phyloP scores from a whole-genome alignment of 202 grass and related monocot genomes.

The Zoysia matrella region DNA sequence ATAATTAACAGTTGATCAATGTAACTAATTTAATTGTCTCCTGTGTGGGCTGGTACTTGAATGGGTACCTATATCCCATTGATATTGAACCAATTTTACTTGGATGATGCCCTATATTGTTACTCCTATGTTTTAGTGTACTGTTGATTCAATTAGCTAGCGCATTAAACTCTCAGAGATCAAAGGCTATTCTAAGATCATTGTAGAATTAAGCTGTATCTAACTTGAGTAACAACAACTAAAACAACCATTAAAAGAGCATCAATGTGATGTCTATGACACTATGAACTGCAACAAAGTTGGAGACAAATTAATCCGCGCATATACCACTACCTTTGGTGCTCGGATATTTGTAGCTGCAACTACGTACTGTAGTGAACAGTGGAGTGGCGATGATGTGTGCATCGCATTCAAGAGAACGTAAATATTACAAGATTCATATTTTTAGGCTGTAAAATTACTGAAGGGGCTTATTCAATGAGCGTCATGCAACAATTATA shows the following conservation, averaged over 20 bases:
- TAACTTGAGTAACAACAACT: conserved; percentile 37
- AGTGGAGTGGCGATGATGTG: too few relatives aligned
- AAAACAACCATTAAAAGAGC: conserved; percentile 46
- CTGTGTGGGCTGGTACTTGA: too few relatives aligned
- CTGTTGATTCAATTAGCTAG: not conserved
- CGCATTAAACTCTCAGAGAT: not conserved
- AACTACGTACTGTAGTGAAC: too few relatives aligned
- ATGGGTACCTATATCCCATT: too few relatives aligned
- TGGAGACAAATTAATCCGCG: not conserved
- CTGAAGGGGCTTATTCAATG: not conserved
- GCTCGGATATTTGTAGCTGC: not conserved
- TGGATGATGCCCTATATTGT: too few relatives aligned
- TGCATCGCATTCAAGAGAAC: not conserved
- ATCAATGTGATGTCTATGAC: conserved; percentile 52
- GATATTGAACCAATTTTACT: too few relatives aligned
- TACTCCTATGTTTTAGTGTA: too few relatives aligned
- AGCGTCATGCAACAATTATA: not conserved
- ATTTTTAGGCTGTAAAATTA: not conserved
- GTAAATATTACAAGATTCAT: not conserved
- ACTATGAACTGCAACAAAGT: not conserved
- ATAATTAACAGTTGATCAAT: too few relatives aligned
- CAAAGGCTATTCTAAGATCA: not conserved
- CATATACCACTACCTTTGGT: not conserved
- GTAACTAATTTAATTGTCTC: too few relatives aligned
- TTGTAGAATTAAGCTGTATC: not conserved